Evolutionary conservation across 2,329 filamentous ascomycete genomes (phyloP), one percentile per base, ranked within the genome.

Genomic region (Penicillium aurantiogriseum): DNA sequence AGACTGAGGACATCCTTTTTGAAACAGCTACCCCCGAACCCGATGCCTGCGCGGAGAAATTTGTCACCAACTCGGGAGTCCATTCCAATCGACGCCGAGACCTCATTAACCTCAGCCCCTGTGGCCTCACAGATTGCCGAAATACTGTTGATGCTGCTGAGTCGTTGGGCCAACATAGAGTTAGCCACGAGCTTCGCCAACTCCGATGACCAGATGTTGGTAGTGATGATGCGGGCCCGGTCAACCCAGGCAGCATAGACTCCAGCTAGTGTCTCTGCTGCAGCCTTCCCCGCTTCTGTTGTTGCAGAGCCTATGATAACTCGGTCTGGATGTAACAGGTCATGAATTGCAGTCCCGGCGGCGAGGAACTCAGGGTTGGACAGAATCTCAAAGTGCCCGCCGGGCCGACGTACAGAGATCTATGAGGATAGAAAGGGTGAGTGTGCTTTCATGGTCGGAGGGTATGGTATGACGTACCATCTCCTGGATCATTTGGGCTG

Each of bases 281-380:
- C 89, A 36, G 75, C 75, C 43, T 79, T 78, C 25, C 88, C 88
- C 5, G 81, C 76, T 0, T 79, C 71, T 0, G 87, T 89, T 9
- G 80, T 79, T 17, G 82, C 78, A 6, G 84, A 90, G 7, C 90
- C 90, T 68, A 93, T 91, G 36, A 92, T 79, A 17, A 92, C 84
- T 27, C 90, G 84, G 68, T 90, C 87, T 17, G 90, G 89, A 60
- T 82, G 76, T 47, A 91, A 79, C 5, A 92, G 79, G 69, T 92
- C 86, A 40, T 82, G 79, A 58, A 92, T 83, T 5, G 90, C 89
- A 7, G 88, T 91, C 55, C 90, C 90, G 61, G 89, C 89, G 23
- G 90, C 87, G 42, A 92, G 78, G 70, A 92, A 92, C 71, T 93
- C 90, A 5, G 90, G 90, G 73, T 92, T 92, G 42, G 88, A 91